Evolutionary conservation across 495 filamentous ascomycete species (phyloP), one percentile per base, ranked within the genome.

Genomic region (Talaromyces ruber): DNA sequence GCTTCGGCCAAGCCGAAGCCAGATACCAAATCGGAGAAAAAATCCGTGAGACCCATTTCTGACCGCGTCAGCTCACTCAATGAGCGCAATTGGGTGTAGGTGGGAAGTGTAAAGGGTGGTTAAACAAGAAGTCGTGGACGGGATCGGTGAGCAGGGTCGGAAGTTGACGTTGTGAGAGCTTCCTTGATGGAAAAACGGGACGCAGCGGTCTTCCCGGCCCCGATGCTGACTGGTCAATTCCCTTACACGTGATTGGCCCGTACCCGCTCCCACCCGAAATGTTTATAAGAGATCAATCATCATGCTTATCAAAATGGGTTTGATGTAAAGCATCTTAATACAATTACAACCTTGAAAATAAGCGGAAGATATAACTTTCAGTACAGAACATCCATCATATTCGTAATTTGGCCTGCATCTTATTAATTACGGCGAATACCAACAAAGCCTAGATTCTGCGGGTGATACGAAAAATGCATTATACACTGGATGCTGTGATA

Each of bases 1-100:
- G 82, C 75, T 69, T 84, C 79, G 57, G 82, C 66, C 67, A 87
- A 72, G 72, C 80, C 77, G 64, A 85, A 71, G 69, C 82, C 79
- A 66, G 80, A 78, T 68, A 80, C 73, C 64, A 88, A 71, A 72
- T 87, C 81, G 72, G 80, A 77, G 77, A 90, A 81, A 73, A 85
- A 79, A 69, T 87, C 84, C 66, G 80, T 72, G 75, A 88, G 74
- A 75, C 82, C 79, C 86, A 87, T 89, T 30, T 57, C 74, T 80
- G 76, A 68, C 28, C 9, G 32, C 28, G 26, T 52, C 43, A 54
- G 59, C 30, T 56, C 29, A 62, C 29, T 62, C 29, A 45, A 57
- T 55, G 51, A 50, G 39, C 37, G 53, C 54, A 63, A 63, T 63
- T 63, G 61, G 39, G 60, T 53, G 21, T 47, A 4, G 14, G 28